Conservation (phyloP, 1,284 basidiomycete species). For the Inonotus obliquus region DNA sequence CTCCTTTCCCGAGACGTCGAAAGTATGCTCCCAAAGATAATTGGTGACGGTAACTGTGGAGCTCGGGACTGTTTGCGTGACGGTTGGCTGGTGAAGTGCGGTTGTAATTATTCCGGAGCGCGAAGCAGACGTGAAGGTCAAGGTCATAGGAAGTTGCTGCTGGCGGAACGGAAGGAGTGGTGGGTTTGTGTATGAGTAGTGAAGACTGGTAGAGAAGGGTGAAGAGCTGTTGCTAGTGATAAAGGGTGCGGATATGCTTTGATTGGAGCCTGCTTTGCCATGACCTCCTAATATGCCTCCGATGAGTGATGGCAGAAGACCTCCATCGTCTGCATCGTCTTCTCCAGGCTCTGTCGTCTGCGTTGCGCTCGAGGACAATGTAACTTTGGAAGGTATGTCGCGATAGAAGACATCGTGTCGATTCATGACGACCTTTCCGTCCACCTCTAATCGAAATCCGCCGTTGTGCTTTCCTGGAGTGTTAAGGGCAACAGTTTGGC, state of each 20-base stretch:
- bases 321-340: not conserved
- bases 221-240: not conserved
- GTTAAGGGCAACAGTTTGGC: constrained; percentile 63
- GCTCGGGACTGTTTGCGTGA: not conserved
- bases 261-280: not conserved
- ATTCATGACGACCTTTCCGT: constrained; percentile 38
- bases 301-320: constrained; percentile 4
- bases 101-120: not conserved
- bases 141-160: not conserved
- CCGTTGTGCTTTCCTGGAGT: constrained; percentile 60
- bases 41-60: constrained; percentile 10
- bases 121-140: not conserved
- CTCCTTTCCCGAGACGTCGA: not conserved
- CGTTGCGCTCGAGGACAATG: constrained; percentile 13
- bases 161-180: constrained; percentile 2
- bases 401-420: constrained; percentile 59
- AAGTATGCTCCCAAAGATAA: constrained; percentile 4
- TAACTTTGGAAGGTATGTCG: constrained; percentile 29
- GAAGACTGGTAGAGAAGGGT: not conserved
- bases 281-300: constrained; percentile 1
- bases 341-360: constrained; percentile 4
- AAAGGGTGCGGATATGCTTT: not conserved
- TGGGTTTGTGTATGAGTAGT: not conserved
- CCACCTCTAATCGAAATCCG: constrained; percentile 31
- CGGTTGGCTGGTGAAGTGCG: not conserved